These are phyloP conservation scores for Talaromyces trachyspermus DNA, from an alignment of 495 filamentous ascomycete species.

Conservation along the genomic window DNA sequence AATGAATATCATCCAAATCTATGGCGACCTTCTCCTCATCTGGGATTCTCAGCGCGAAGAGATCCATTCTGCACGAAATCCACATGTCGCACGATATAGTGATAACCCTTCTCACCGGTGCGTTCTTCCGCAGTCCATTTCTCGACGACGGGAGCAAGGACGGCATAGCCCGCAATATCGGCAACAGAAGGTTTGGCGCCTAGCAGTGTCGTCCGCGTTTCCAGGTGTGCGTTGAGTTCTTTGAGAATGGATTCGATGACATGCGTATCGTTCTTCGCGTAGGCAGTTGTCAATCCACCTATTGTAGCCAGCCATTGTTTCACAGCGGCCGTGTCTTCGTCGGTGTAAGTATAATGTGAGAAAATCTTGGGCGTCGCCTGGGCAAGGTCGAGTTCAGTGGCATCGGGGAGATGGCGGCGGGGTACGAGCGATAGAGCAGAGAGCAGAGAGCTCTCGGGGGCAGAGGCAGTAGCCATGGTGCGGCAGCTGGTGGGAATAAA, in stretches of 20 bases:
- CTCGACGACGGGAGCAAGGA: constrained; percentile 69
- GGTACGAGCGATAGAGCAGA: constrained; percentile 49
- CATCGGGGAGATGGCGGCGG: constrained; percentile 40
- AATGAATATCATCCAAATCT: constrained; percentile 70
- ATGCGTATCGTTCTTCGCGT: constrained; percentile 50
- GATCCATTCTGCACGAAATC: constrained; percentile 92
- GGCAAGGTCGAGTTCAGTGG: constrained; percentile 43
- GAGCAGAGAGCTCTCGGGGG: constrained; percentile 44
- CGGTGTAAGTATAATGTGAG: constrained; percentile 59
- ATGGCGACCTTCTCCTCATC: constrained; percentile 74
- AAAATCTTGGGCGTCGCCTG: constrained; percentile 53
- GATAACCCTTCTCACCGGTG: constrained; percentile 82
- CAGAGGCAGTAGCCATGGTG: constrained; percentile 43
- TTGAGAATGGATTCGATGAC: constrained; percentile 48
- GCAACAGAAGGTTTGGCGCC: constrained; percentile 87
- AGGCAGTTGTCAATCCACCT: constrained; percentile 53
- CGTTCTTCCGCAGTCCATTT: constrained; percentile 80
- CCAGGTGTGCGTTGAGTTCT: constrained; percentile 76
- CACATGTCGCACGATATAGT: constrained; percentile 83
- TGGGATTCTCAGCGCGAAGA: constrained; percentile 61
- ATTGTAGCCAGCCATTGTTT: constrained; percentile 78
- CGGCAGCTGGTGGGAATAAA: background rate
- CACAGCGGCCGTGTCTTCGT: constrained; percentile 74
- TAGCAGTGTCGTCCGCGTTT: constrained; percentile 80
- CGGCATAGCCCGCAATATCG: constrained; percentile 78